These are phyloP conservation scores for Hippophae rhamnoides DNA, from an alignment of 306 rosid species.

Conservation along the genomic window DNA sequence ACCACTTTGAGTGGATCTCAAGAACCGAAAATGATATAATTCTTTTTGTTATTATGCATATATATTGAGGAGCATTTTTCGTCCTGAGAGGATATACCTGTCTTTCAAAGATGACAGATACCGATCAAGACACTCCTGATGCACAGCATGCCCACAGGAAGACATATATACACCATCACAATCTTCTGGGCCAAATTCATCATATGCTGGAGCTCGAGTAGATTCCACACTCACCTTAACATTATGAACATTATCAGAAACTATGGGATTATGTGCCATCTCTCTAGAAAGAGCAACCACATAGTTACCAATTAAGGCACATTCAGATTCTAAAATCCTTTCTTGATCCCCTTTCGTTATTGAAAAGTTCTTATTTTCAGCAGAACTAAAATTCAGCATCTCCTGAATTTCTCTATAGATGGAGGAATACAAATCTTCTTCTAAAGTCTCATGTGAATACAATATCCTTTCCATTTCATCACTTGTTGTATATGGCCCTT, in stretches of 20 bases:
- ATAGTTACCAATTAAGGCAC: conserved; percentile 60
- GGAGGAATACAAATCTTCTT: conserved; percentile 51
- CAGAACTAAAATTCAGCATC: conserved; percentile 21
- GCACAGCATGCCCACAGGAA: conserved; percentile 98
- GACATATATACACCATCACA: conserved; percentile 89
- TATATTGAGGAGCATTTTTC: neutral
- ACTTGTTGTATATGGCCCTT: conserved; percentile 32
- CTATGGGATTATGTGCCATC: conserved; percentile 39
- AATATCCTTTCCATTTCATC: conserved; percentile 27
- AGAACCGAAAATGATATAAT: too few species aligned
- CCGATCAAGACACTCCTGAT: conserved; percentile 85
- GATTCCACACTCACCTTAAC: conserved; percentile 35
- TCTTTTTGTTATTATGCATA: too few species aligned
- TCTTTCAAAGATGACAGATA: conserved; percentile 82
- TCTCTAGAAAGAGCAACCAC: conserved; percentile 54
- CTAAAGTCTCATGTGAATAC: conserved; percentile 50
- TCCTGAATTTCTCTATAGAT: conserved; percentile 42
- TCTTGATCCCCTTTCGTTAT: conserved; percentile 30
- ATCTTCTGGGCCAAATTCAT: conserved; percentile 71
- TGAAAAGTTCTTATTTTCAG: conserved; percentile 22
- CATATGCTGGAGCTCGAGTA: conserved; percentile 30
- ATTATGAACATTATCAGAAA: conserved; percentile 31
- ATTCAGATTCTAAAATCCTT: conserved; percentile 26
- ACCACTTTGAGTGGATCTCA: too few species aligned
- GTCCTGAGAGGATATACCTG: conserved; percentile 39